Percentiles rank a stretch among this genome's conserved stretches.
These are phyloP conservation scores for Wallacemonas sp. DNA, from an alignment of 208 protist genomes.

Conservation along the genomic window DNA sequence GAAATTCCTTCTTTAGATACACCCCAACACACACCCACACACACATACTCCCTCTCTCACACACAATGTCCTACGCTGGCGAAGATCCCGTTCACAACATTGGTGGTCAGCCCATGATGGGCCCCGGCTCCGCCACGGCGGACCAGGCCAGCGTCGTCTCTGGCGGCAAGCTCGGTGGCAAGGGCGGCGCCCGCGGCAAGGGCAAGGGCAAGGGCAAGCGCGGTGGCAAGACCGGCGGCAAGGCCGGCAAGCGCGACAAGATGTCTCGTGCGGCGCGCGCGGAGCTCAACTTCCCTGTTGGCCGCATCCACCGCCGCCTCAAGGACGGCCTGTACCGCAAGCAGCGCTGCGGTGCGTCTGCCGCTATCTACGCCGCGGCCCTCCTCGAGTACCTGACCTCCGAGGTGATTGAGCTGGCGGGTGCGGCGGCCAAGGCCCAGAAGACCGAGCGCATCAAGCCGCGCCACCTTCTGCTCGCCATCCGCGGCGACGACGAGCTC, in stretches of 20 bases:
- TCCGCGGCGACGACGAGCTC: conserved; percentile 99
- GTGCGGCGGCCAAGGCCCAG: conserved; percentile 97
- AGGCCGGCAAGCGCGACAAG: conserved; percentile 80
- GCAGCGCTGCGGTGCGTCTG: conserved; percentile 96
- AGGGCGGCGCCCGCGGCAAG: conserved; percentile 79
- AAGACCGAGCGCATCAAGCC: conserved; percentile 98
- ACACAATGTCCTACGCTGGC: conserved; percentile 70
- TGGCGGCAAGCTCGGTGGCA: conserved; percentile 85
- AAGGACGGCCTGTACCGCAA: conserved; percentile 95
- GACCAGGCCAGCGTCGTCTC: conserved; percentile 89
- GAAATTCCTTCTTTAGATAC: neutral
- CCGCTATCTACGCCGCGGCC: conserved; percentile 98
- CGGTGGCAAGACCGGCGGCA: conserved; percentile 89
- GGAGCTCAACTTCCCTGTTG: conserved; percentile 96
- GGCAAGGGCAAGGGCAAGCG: conserved; percentile 87
- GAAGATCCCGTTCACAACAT: conserved; percentile 38
- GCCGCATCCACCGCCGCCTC: conserved; percentile 98
- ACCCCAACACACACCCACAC: neutral
- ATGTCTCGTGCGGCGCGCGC: conserved; percentile 89
- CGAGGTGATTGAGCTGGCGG: conserved; percentile 98
- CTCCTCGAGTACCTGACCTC: conserved; percentile 99
- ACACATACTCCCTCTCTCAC: neutral
- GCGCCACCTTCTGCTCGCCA: conserved; percentile 98
- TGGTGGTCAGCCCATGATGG: conserved; percentile 39
- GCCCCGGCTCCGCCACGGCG: conserved; percentile 70